These are phyloP conservation scores for Avicennia marina DNA, from an alignment of 257 asterid species.

Conservation along the genomic window DNA sequence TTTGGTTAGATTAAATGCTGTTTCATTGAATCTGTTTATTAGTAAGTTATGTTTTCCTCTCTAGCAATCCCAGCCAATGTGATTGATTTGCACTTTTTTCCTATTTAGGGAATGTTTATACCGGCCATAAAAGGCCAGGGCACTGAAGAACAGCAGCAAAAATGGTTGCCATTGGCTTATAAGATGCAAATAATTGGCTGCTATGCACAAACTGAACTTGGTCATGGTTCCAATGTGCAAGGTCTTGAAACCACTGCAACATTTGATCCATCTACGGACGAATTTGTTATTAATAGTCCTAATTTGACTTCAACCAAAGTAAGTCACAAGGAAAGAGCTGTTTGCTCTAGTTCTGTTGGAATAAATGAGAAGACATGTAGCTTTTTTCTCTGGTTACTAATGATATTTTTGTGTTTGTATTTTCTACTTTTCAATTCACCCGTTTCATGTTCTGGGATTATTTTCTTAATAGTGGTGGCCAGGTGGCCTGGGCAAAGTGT, in stretches of 20 bases:
- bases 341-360: conserved; percentile 10
- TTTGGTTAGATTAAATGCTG: neutral
- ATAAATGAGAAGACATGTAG: conserved; percentile 12
- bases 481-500: conserved; percentile 96
- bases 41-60: neutral
- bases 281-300: conserved; percentile 91
- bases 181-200: conserved; percentile 99
- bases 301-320: conserved; percentile 98
- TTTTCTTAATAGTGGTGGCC: conserved; percentile 89
- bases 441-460: conserved; percentile 6
- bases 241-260: conserved; percentile 99
- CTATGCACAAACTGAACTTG: conserved; percentile 99
- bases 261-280: conserved; percentile 88
- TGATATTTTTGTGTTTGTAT: neutral
- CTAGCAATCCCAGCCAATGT: neutral
- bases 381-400: conserved; percentile 1
- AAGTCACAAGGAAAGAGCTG: conserved; percentile 19
- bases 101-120: conserved; percentile 85
- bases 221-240: conserved; percentile 97
- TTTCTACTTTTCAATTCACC: neutral
- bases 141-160: conserved; percentile 82
- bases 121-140: conserved; percentile 95
- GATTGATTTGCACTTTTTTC: conserved; percentile 7
- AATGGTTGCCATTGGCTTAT: conserved; percentile 90
- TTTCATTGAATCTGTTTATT: neutral